These are phyloP conservation scores for Piromyces finnis DNA, from an alignment of 192 early-diverging fungal species.

Conservation along the genomic window DNA sequence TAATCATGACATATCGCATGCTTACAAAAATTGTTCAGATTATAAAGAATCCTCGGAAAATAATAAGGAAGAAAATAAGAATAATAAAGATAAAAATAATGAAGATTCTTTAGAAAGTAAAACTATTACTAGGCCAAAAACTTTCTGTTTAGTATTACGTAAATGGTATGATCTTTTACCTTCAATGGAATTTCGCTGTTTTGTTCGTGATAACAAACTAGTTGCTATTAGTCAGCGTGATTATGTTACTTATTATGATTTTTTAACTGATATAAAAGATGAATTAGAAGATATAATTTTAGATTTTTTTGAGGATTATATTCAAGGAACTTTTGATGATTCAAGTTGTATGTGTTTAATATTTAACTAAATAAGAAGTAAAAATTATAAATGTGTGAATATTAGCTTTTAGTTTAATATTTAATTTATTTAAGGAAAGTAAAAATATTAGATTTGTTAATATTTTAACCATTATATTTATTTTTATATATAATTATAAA, in stretches of 20 bases:
- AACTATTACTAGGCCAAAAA: conserved; percentile 13
- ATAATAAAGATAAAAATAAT: neutral
- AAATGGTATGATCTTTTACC: conserved; percentile 81
- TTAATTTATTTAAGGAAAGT: too few species aligned
- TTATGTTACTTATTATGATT: conserved; percentile 56
- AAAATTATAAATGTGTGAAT: too few species aligned
- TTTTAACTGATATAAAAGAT: conserved; percentile 35
- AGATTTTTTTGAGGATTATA: conserved; percentile 44
- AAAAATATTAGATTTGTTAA: too few species aligned
- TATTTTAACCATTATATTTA: too few species aligned
- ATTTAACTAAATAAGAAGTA: too few species aligned
- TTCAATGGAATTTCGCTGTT: conserved; percentile 91
- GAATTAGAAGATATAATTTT: conserved; percentile 34
- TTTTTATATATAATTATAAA: neutral
- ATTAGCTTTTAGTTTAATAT: too few species aligned
- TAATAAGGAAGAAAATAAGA: neutral
- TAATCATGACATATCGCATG: conserved; percentile 57
- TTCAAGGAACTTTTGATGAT: conserved; percentile 43
- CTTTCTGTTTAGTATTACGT: conserved; percentile 55
- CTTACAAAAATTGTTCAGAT: conserved; percentile 47
- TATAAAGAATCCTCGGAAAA: neutral
- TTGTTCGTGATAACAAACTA: conserved; percentile 53
- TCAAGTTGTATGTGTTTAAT: conserved; percentile 34
- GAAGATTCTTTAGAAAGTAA: neutral
- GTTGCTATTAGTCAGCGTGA: conserved; percentile 82